Evolutionary conservation across 495 filamentous ascomycete genomes (phyloP), one percentile per base, ranked within the genome.

Genomic region (Penicillium egyptiacum): DNA sequence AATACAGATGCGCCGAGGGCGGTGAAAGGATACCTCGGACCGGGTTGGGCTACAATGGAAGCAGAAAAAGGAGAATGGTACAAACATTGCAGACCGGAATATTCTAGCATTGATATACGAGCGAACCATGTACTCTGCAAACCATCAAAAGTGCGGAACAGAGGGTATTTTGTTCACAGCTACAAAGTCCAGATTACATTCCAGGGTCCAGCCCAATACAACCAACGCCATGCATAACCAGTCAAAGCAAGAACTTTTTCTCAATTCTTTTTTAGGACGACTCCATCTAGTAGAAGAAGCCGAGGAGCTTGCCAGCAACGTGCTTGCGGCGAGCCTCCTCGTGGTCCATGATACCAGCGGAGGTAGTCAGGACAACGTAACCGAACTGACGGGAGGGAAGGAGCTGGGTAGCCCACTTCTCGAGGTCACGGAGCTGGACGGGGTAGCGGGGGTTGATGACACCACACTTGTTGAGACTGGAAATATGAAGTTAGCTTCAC

Each of bases 351-450:
- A 98, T 98, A 74, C 94, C 95, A 56, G 94, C 90, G 53, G 91
- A 96, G 78, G 94, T 98, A 72, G 94, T 98, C 70, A 98, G 87
- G 79, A 98, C 91, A 73, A 98, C 91, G 83, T 88, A 97, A 68
- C 94, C 94, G 85, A 98, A 98, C 80, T 98, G 94, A 96, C 94
- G 94, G 56, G 94, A 91, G 58, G 94, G 94, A 42, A 98, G 83
- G 62, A 98, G 89, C 87, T 96, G 95, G 72, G 93, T 89, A 71
- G 97, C 89, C 94, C 94, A 98, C 81, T 96, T 96, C 87, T 96
- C 94, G 73, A 98, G 85, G 73, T 98, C 95, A 73, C 82, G 81
- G 70, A 98, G 91, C 77, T 91, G 92, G 75, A 98, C 87, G 84
- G 96, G 96, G 88, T 96, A 98, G 75, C 95, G 88, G 69, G 94